phyloP scores from a whole-genome alignment of 2,329 filamentous ascomycete species.

The Clonostachys rhizophaga region DNA sequence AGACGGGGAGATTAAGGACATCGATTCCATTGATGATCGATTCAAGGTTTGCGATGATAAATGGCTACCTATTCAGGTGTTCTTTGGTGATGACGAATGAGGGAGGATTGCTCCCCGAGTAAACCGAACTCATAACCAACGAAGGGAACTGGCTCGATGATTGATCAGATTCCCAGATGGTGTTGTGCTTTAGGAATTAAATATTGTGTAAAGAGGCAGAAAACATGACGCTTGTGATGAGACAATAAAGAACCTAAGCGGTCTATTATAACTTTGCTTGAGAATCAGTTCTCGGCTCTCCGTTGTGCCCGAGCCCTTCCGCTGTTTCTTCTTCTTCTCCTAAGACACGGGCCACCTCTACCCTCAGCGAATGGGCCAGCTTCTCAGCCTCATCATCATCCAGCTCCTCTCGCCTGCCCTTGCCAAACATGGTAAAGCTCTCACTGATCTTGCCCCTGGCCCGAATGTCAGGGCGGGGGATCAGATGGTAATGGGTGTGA shows the following conservation, averaged over 20 bases:
- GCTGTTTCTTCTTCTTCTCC: slow-evolving; percentile 28
- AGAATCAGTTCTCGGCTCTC: slow-evolving; percentile 4
- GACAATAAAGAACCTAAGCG: too few relatives aligned
- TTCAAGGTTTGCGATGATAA: slow-evolving; percentile 79
- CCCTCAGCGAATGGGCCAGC: slow-evolving; percentile 52
- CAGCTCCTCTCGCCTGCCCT: slow-evolving; percentile 66
- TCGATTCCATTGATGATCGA: slow-evolving; percentile 65
- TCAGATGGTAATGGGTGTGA: slow-evolving; percentile 93
- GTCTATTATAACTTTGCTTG: slow-evolving; percentile 29
- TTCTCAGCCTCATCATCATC: slow-evolving; percentile 68
- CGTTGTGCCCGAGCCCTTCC: slow-evolving; percentile 11
- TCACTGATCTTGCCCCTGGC: slow-evolving; percentile 47
- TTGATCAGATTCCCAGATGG: too few relatives aligned
- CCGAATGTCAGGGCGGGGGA: slow-evolving; percentile 71
- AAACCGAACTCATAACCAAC: too few relatives aligned
- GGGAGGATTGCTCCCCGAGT: too few relatives aligned
- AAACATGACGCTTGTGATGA: too few relatives aligned
- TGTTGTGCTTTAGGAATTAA: too few relatives aligned
- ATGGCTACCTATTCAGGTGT: slow-evolving; percentile 74
- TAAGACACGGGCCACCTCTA: slow-evolving; percentile 41
- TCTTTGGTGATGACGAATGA: slow-evolving; percentile 77
- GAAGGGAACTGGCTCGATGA: too few relatives aligned
- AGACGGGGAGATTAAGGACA: slow-evolving; percentile 64
- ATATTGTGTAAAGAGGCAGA: too few relatives aligned
- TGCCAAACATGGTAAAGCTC: slow-evolving; percentile 80